Evolutionary conservation across 148 eudicot genomes (phyloP), one percentile per base, ranked within the genome.

Genomic region (Camellia japonica): DNA sequence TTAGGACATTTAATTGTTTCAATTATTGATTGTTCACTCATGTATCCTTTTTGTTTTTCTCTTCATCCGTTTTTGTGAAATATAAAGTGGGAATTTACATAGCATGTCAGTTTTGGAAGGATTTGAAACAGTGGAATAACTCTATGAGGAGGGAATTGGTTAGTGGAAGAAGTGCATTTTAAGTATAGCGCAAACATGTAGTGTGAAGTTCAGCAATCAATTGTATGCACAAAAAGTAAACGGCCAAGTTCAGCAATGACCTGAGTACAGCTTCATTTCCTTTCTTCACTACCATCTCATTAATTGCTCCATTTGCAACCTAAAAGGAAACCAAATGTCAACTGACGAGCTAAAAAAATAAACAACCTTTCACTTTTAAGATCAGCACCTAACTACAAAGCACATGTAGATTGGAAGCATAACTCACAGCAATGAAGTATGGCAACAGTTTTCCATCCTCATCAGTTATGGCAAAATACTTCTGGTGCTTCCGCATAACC

Each of bases 401-500:
- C 71, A 69, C 47, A 64, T 61, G n/a, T 55, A 19, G 46, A 74
- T 65, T 66, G 13, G 59, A 12, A 68, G 41, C 58, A 67, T 77
- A 78, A 84, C 93, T 88, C 74, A 96, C 99, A 83, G 98, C 89
- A 82, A 96, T 85, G 82, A 96, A 96, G 84, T 90, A 91, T 55
- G 99, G 97, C 89, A 96, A 82, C 76, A 96, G 89, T 54, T 76
- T 82, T 80, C 92, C 97, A 55, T 82, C 82, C 66, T 86, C 71
- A 71, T 92, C 91, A 61, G 95, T 87, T 62, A 94, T 65, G 66
- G 97, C 98, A 91, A 96, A 96, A 81, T 96, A 96, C 69, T 94
- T 96, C 84, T 96, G 99, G 88, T 96, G 99, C 90, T 96, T 96
- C 82, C 94, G 98, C 99, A 96, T 96, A 76, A 96, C 99, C 99